Conservation (phyloP, 441 rosid species). For the Manihot esculenta region DNA sequence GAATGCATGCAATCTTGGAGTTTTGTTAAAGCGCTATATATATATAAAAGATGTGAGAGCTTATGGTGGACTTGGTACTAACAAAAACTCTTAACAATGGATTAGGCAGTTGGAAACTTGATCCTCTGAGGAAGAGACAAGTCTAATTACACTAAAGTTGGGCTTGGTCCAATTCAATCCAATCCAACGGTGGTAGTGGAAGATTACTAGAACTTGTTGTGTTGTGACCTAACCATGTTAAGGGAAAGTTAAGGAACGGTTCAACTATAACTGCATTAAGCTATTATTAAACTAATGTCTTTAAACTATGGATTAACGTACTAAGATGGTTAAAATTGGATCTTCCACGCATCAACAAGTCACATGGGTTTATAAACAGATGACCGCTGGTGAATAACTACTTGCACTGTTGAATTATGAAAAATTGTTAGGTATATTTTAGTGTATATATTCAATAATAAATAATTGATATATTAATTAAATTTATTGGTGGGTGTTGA, state of each 20-base stretch:
- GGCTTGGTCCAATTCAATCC: conserved; percentile 6
- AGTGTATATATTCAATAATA: too few species aligned
- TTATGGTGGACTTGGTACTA: conserved; percentile 46
- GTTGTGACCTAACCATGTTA: conserved; percentile 5
- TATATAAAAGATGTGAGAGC: too few species aligned
- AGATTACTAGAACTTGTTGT: neutral
- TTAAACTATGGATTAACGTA: neutral
- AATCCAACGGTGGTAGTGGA: neutral
- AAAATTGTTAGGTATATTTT: too few species aligned
- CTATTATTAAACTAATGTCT: neutral
- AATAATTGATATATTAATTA: too few species aligned
- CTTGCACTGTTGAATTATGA: too few species aligned
- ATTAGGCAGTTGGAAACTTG: conserved; percentile 30
- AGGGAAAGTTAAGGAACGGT: conserved; percentile 35
- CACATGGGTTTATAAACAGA: too few species aligned
- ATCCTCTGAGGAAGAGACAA: neutral
- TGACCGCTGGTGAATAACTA: too few species aligned
- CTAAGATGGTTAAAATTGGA: conserved; percentile 20
- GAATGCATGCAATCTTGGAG: neutral
- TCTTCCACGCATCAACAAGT: conserved; percentile 19
- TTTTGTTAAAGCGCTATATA: too few species aligned
- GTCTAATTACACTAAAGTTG: neutral
- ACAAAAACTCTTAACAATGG: neutral
- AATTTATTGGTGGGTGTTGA: too few species aligned
- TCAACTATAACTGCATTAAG: conserved; percentile 36